Base-by-base conservation (phyloP, 768 basidiomycete species). In the Mycena maculata region DNA sequence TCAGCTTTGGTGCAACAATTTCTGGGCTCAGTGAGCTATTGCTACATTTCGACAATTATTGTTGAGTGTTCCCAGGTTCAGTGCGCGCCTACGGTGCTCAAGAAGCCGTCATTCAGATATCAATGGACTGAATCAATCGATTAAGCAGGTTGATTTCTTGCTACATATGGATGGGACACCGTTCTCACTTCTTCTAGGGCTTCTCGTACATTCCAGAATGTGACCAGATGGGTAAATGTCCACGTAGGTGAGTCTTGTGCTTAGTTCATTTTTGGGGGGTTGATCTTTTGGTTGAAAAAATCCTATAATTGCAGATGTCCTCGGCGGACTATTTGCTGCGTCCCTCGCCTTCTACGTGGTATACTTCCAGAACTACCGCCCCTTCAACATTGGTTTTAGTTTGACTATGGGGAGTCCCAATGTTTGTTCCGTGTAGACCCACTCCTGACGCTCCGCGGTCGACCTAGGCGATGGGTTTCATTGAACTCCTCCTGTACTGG, bases 1-100 rank as follows among this genome's bases (percentile, higher is more conserved):
- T 20, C 72, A 76, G 79, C 75, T 79, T 88, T 76, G 81, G 86
- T 56, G 82, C 90, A 70, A 83, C 90, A 1, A 85, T 92, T 42
- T 77, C 83, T 62, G 91, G 90, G 12, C 70, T 90, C 39, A 77
- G 84, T 84, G 78, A 55, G 80, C 68, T 7, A 13, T 18, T 45
- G 27, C 18, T 20, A 42, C 25, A 13, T 38, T 31, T 47, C 20
- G 23, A 13, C 22, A 27, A 50, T 23, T 16, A 4, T 63, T 79
- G 36, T 18, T 41, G 45, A 49, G 11, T 12, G 31, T 6, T 71
- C 56, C 44, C 54, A 75, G 72, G 54, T 22, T 75, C 84, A 6
- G 84, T 87, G 54, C 76, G 86, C 23, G 86, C 86, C 1, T 87
- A 85, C 68, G 81, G 81, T 7, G 84, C 84, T 25, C 79, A 86